A percentile compares a stretch with the other conserved stretches of the same genome.
phyloP scores from a whole-genome alignment of 805 yeast genomes.

The Pichia manshurica region DNA sequence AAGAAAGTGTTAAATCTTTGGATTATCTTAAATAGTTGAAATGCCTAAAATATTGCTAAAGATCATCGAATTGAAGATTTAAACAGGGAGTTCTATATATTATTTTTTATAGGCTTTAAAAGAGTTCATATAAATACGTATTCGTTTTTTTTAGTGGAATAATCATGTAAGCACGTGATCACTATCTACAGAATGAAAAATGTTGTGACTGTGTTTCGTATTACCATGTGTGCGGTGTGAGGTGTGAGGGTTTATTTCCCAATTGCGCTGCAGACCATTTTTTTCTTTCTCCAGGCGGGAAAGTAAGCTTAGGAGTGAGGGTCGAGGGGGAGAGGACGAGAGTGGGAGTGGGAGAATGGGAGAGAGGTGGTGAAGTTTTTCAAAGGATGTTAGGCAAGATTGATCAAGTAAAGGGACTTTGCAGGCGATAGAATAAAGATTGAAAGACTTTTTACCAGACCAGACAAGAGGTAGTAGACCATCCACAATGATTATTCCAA shows the following conservation, averaged over 20 bases:
- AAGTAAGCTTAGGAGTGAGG: neutral
- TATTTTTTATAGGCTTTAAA: neutral
- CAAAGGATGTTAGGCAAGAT: neutral
- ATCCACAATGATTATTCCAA: conserved; percentile 93
- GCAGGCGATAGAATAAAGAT: too few species aligned
- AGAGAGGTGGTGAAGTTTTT: conserved; percentile 7
- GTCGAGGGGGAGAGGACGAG: neutral
- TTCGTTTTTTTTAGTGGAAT: too few species aligned
- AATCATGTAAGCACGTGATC: too few species aligned
- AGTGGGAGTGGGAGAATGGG: neutral
- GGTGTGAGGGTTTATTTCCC: too few species aligned
- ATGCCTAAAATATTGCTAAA: too few species aligned
- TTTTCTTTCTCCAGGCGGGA: too few species aligned
- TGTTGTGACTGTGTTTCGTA: too few species aligned
- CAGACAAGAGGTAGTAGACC: conserved; percentile 9
- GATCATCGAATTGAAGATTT: too few species aligned
- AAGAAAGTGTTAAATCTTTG: conserved; percentile 24
- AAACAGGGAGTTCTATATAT: neutral
- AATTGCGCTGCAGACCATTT: too few species aligned
- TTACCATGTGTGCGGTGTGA: too few species aligned
- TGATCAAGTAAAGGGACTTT: too few species aligned
- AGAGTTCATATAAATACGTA: conserved; percentile 1
- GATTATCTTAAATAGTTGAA: conserved; percentile 1
- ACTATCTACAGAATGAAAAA: too few species aligned
- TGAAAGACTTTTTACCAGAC: neutral